A percentile compares a stretch with the other conserved stretches of the same genome.
phyloP scores from a whole-genome alignment of 2,329 filamentous ascomycete species.

The Penicillium sp. region DNA sequence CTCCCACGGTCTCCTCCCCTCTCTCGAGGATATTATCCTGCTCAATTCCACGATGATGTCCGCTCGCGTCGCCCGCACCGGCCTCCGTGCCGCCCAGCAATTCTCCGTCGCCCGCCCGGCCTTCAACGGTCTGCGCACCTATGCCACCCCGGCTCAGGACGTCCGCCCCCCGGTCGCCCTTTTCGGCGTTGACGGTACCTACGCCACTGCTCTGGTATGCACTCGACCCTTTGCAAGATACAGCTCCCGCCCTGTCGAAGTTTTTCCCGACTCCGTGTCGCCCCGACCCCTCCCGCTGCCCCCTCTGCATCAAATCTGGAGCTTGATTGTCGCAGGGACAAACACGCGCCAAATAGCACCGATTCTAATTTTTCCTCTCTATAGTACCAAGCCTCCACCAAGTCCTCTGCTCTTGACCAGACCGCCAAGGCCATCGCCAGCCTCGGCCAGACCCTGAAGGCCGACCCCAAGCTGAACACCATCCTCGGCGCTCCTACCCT shows the following conservation, averaged over 20 bases:
- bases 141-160: conserved; percentile 66
- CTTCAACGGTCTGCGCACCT: conserved; percentile 62
- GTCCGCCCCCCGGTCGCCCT: conserved; percentile 84
- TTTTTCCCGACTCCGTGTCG: conserved; percentile 13
- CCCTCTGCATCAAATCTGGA: conserved; percentile 15
- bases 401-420: conserved; percentile 79
- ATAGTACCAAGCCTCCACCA: conserved; percentile 93
- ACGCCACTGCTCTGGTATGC: conserved; percentile 96
- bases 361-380: conserved; percentile 8
- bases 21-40: conserved; percentile 24
- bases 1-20: conserved; percentile 18
- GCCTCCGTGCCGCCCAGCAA: conserved; percentile 53
- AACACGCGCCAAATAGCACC: conserved; percentile 1
- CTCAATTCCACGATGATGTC: conserved; percentile 51
- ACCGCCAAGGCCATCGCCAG: conserved; percentile 75
- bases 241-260: conserved; percentile 3
- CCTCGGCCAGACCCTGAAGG: conserved; percentile 71
- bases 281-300: conserved; percentile 19
- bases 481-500: conserved; percentile 83
- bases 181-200: conserved; percentile 96
- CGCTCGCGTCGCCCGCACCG: conserved; percentile 55
- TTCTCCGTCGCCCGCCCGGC: conserved; percentile 42
- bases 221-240: conserved; percentile 4
- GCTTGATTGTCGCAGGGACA: not conserved
- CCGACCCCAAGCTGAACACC: conserved; percentile 73